Evolutionary conservation across 495 filamentous ascomycete species (phyloP).

Genomic region (Geoglossum glabrum): DNA sequence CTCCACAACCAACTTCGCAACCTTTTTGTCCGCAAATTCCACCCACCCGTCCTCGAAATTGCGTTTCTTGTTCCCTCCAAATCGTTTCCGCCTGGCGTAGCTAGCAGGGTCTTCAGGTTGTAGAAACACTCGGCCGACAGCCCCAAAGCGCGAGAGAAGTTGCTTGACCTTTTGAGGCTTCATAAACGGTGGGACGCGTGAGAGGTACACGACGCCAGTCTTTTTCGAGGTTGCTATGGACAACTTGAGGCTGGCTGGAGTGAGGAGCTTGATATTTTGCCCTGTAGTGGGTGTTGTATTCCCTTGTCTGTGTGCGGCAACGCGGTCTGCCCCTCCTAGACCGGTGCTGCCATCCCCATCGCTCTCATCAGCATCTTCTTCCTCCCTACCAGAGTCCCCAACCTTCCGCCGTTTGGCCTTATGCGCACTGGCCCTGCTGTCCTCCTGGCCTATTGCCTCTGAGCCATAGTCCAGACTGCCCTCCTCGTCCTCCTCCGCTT

Average conservation of each 20-base stretch:
- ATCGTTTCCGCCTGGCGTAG: slow-evolving; percentile 35
- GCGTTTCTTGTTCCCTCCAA: slow-evolving; percentile 74
- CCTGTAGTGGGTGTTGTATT: neutral
- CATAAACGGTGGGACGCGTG: slow-evolving; percentile 84
- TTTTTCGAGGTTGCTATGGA: slow-evolving; percentile 15
- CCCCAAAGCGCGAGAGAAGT: slow-evolving; percentile 56
- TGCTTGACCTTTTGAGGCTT: slow-evolving; percentile 65
- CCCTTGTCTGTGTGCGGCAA: no score
- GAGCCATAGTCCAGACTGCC: neutral
- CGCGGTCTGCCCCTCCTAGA: neutral
- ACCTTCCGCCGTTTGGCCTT: slow-evolving; percentile 3
- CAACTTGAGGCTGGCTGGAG: neutral
- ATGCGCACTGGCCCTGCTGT: slow-evolving; percentile 3
- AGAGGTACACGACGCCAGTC: slow-evolving; percentile 74
- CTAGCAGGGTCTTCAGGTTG: slow-evolving; percentile 52
- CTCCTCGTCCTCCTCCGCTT: slow-evolving; percentile 1
- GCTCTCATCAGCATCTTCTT: neutral
- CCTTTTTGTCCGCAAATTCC: slow-evolving; percentile 57
- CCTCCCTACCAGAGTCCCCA: neutral
- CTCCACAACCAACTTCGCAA: slow-evolving; percentile 71
- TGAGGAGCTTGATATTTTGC: neutral
- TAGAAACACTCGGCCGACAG: slow-evolving; percentile 71
- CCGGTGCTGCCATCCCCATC: neutral
- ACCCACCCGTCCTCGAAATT: slow-evolving; percentile 87
- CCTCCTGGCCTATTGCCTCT: neutral